These are phyloP conservation scores for Mortierella antarctica DNA, from an alignment of 192 early-diverging fungal genomes.

Conservation along the genomic window DNA sequence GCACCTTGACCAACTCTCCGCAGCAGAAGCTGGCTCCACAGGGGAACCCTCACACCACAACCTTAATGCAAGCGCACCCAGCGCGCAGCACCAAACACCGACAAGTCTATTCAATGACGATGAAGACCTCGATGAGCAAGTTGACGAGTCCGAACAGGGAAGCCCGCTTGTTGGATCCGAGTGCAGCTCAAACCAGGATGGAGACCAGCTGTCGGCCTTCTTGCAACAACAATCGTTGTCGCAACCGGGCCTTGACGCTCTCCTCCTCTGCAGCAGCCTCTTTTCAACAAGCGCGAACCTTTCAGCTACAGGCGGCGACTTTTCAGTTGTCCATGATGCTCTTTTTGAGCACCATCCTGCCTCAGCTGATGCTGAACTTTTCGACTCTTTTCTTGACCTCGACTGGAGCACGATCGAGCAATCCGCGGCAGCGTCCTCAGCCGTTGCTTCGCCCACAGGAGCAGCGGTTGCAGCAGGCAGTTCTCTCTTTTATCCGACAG, in stretches of 20 bases:
- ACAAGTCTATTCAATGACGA: conserved; percentile 53
- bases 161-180: conserved; percentile 50
- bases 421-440: conserved; percentile 15
- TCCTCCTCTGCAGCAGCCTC: conserved; percentile 55
- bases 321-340: conserved; percentile 30
- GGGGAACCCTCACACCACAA: conserved; percentile 40
- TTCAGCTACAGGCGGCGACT: conserved; percentile 10
- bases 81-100: conserved; percentile 34
- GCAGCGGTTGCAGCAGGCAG: conserved; percentile 32
- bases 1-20: conserved; percentile 53
- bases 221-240: conserved; percentile 42
- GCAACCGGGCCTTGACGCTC: conserved; percentile 54
- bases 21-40: conserved; percentile 56
- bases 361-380: conserved; percentile 59
- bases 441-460: conserved; percentile 14
- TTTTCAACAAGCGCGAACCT: conserved; percentile 20
- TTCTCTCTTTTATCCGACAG: conserved; percentile 40
- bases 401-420: conserved; percentile 55
- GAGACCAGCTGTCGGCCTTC: conserved; percentile 56
- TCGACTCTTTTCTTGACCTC: conserved; percentile 62
- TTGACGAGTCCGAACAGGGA: conserved; percentile 41
- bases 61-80: conserved; percentile 1
- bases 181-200: conserved; percentile 49
- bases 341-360: conserved; percentile 48
- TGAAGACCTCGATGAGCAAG: conserved; percentile 51